Evolutionary conservation across 2,329 filamentous ascomycete genomes (phyloP), one percentile per base, ranked within the genome.

Genomic region (Tolypocladium ovalisporum): DNA sequence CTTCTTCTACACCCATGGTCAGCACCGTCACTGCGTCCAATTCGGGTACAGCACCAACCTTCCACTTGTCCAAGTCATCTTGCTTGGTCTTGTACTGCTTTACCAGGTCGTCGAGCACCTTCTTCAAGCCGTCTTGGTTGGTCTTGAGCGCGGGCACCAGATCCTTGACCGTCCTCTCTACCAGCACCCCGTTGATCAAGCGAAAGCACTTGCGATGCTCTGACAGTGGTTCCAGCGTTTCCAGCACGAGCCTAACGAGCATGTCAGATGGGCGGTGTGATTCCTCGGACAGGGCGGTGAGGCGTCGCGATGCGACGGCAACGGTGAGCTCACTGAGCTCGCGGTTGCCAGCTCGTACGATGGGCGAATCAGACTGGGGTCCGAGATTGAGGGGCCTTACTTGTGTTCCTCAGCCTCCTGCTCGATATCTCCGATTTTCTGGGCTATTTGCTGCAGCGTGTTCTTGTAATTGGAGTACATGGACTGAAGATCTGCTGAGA

Each of bases 351-450:
- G 42, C 22, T 32, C 42, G 7, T 15, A 34, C 47, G 22, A 51
- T 12, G 19, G 47, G 29, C 29, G 17, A 19, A 15, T 22, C 19
- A 22, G 35, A 15, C 24, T 9, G 55, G 29, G 32, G 24, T 17
- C 35, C 15, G 39, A 42, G 10, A 17, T 32, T n/a, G 13, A 37
- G 34, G 19, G 15, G 8, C 36, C 56, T 29, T 35, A 97, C 94
- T 96, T 97, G 79, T 99, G 94, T 72, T 99, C 94, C 73, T 99
- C 94, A 24, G 89, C 87, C 72, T 97, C 94, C 71, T 96, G 90
- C 76, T 99, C 94, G 57, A 99, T 92, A 69, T 97, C 92, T 44
- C 94, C 94, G 65, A 99, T 97, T 73, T 96, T 97, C 68, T 91
- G 87, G 35, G 94, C 94, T 67, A 99, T 85, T 69, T 94, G 89